These are phyloP conservation scores for Primulina tabacum DNA, from an alignment of 257 asterid genomes.

Conservation along the genomic window DNA sequence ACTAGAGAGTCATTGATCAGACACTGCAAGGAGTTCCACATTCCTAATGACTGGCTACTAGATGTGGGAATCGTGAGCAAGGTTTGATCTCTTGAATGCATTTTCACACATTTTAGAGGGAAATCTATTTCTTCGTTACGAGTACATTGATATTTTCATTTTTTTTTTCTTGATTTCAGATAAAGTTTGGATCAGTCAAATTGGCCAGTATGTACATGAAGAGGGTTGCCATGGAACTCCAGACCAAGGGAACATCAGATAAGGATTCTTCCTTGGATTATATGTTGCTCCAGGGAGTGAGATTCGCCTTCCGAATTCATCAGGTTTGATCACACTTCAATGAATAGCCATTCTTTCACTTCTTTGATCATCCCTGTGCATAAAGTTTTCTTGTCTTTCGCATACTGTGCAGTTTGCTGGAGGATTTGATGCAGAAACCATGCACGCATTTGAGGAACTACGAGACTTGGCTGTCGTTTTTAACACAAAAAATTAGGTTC, in stretches of 20 bases:
- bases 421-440: constrained; percentile 91
- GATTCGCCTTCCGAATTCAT: constrained; percentile 93
- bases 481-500: constrained; percentile 35
- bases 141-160: too few species aligned
- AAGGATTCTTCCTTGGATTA: constrained; percentile 86
- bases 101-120: neutral
- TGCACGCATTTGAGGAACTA: constrained; percentile 93
- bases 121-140: neutral
- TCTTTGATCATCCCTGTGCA: neutral
- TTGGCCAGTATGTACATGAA: constrained; percentile 85
- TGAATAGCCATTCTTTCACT: neutral
- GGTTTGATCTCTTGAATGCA: constrained; percentile 33
- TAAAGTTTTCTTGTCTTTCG: neutral
- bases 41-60: constrained; percentile 86
- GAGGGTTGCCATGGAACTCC: constrained; percentile 85
- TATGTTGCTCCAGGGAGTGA: constrained; percentile 86
- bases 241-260: constrained; percentile 62
- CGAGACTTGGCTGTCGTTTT: constrained; percentile 72
- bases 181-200: constrained; percentile 77
- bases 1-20: constrained; percentile 69
- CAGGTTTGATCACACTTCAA: constrained; percentile 50
- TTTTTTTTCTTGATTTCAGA: constrained; percentile 37
- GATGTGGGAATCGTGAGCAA: constrained; percentile 81
- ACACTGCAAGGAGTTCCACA: constrained; percentile 69
- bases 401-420: constrained; percentile 77